Percentiles rank a stretch among this genome's conserved stretches.
phyloP scores from a whole-genome alignment of 2,329 filamentous ascomycete genomes.

The Xylaria sp. region DNA sequence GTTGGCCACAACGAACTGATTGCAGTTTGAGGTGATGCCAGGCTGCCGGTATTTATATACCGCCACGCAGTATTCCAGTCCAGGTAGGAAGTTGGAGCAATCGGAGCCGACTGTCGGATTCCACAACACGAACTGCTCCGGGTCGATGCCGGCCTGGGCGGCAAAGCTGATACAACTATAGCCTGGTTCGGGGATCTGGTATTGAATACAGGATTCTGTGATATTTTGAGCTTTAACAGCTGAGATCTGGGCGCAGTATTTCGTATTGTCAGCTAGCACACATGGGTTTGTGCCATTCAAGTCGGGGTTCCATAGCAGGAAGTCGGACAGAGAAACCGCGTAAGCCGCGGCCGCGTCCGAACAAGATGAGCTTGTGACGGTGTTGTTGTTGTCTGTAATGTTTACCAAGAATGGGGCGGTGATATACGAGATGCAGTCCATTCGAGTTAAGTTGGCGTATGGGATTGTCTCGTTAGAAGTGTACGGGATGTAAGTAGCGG shows the following conservation, averaged over 20 bases:
- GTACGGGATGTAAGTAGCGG: background rate
- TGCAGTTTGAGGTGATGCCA: conserved; percentile 17
- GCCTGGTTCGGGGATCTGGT: conserved; percentile 10
- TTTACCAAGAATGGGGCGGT: background rate
- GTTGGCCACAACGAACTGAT: conserved; percentile 18
- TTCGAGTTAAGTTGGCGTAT: background rate
- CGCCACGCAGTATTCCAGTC: conserved; percentile 16
- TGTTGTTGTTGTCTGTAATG: background rate
- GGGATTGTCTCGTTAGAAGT: background rate
- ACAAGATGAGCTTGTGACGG: background rate
- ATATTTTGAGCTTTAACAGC: conserved; percentile 11
- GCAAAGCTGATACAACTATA: conserved; percentile 10
- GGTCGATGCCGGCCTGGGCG: conserved; percentile 14
- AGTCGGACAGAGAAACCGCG: conserved; percentile 10
- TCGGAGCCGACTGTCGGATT: conserved; percentile 18
- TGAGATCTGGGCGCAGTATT: conserved; percentile 15
- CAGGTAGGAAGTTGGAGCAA: conserved; percentile 15
- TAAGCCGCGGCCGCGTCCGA: conserved; percentile 1
- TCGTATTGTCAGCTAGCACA: background rate
- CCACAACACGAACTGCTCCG: conserved; percentile 11
- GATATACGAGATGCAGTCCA: background rate
- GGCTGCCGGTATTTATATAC: conserved; percentile 20
- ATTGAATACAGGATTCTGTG: conserved; percentile 12
- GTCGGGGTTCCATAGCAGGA: conserved; percentile 22
- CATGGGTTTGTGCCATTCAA: conserved; percentile 8